A percentile compares a stretch with the other conserved stretches of the same genome.
These are phyloP conservation scores for Pinus albicaulis DNA, from an alignment of 75 land plant genomes.

Conservation along the genomic window DNA sequence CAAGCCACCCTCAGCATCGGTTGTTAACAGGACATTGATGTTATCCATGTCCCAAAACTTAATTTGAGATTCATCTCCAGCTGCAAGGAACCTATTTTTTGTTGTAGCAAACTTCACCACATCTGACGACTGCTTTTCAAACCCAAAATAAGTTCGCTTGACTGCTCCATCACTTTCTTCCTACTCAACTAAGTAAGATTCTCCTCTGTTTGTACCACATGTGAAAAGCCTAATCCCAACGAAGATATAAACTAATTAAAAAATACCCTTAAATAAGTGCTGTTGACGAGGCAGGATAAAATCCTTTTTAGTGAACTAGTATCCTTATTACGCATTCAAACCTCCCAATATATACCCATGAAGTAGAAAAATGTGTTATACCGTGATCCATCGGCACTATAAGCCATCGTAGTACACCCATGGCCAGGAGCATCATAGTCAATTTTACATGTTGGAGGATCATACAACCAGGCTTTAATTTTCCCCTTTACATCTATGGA, in stretches of 20 bases:
- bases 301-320: not conserved
- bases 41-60: conserved; percentile 68
- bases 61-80: conserved; percentile 43
- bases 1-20: conserved; percentile 51
- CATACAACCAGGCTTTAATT: conserved; percentile 95
- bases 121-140: conserved; percentile 43
- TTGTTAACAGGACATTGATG: conserved; percentile 30
- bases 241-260: conserved; percentile 2
- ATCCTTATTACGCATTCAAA: not conserved
- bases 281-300: not conserved
- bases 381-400: conserved; percentile 94
- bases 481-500: conserved; percentile 94
- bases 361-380: not conserved
- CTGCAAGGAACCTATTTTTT: conserved; percentile 47
- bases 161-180: conserved; percentile 70
- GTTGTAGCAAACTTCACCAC: conserved; percentile 70
- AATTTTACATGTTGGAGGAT: conserved; percentile 72
- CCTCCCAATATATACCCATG: not conserved
- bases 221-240: conserved; percentile 47
- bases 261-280: not conserved
- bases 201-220: conserved; percentile 72
- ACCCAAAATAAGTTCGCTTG: conserved; percentile 47
- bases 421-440: conserved; percentile 91
- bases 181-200: conserved; percentile 62
- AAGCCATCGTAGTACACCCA: conserved; percentile 92